Evolutionary conservation across 2,329 filamentous ascomycete genomes (phyloP).

Genomic region (Seiridium cupressi): DNA sequence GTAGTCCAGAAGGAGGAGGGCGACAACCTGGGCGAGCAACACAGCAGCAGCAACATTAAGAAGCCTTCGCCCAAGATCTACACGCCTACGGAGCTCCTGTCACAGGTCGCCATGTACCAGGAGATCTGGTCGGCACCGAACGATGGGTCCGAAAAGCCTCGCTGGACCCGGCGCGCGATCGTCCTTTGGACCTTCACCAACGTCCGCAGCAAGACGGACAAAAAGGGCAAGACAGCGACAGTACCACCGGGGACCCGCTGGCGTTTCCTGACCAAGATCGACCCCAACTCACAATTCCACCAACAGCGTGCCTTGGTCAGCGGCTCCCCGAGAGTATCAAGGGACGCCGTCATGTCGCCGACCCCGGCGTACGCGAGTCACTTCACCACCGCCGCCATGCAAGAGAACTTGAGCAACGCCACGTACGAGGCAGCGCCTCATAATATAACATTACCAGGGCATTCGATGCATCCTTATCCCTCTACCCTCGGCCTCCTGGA

Average conservation of each 20-base stretch:
- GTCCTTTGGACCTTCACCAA: conserved; percentile 64
- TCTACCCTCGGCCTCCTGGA: conserved; percentile 40
- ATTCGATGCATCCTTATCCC: conserved; percentile 17
- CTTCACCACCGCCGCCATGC: conserved; percentile 49
- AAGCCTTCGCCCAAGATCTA: conserved; percentile 16
- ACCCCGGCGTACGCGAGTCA: conserved; percentile 50
- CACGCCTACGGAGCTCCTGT: conserved; percentile 46
- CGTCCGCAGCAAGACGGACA: conserved; percentile 43
- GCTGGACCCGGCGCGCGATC: conserved; percentile 57
- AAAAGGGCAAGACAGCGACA: conserved; percentile 41
- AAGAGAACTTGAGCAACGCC: conserved; percentile 51
- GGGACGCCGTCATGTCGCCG: conserved; percentile 53
- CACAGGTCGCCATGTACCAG: conserved; percentile 65
- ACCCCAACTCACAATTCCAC: conserved; percentile 58
- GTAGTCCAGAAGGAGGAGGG: conserved; percentile 28
- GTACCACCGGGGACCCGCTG: conserved; percentile 56
- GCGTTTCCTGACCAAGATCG: conserved; percentile 61
- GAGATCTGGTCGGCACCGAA: conserved; percentile 59
- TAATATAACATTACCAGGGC: conserved; percentile 15
- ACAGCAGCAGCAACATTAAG: neutral
- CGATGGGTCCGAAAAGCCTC: conserved; percentile 24
- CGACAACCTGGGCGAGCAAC: conserved; percentile 18
- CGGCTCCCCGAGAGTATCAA: conserved; percentile 26
- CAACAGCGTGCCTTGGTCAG: conserved; percentile 44
- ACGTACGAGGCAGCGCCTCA: conserved; percentile 38